Evolutionary conservation across 495 filamentous ascomycete species (phyloP).

Genomic region (Aspergillus incahuasiensis): DNA sequence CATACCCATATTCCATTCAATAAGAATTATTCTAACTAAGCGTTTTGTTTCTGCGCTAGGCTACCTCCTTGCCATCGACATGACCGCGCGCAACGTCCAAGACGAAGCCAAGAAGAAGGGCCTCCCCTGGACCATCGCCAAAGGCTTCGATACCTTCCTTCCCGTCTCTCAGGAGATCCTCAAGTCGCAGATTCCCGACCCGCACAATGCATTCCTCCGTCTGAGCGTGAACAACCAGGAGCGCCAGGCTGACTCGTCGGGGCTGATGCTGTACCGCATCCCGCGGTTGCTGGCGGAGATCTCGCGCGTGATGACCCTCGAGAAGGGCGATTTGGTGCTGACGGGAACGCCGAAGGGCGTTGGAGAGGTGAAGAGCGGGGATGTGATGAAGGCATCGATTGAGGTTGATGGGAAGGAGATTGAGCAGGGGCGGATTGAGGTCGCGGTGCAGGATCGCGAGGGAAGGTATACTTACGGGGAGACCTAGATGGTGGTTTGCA

Average conservation of each 20-base stretch:
- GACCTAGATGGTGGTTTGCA: constrained; percentile 24
- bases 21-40: neutral
- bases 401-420: constrained; percentile 78
- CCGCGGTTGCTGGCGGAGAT: constrained; percentile 86
- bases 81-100: constrained; percentile 91
- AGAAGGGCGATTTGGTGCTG: constrained; percentile 85
- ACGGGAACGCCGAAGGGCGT: constrained; percentile 98
- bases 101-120: constrained; percentile 95
- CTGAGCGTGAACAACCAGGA: constrained; percentile 70
- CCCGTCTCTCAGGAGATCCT: constrained; percentile 75
- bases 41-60: constrained; percentile 33
- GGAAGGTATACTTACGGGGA: constrained; percentile 45
- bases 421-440: constrained; percentile 80
- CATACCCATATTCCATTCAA: neutral
- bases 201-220: constrained; percentile 80
- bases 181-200: constrained; percentile 75
- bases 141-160: constrained; percentile 96
- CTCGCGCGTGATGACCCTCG: constrained; percentile 87
- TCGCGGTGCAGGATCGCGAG: constrained; percentile 68
- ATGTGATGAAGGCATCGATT: constrained; percentile 84
- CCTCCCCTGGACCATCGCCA: constrained; percentile 91
- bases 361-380: constrained; percentile 76
- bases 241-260: constrained; percentile 78
- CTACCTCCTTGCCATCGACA: constrained; percentile 85
- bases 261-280: constrained; percentile 87